Percentiles rank a stretch among this genome's conserved stretches.
phyloP scores from a whole-genome alignment of 2,329 filamentous ascomycete genomes.

The Gliomastix tumulicola region DNA sequence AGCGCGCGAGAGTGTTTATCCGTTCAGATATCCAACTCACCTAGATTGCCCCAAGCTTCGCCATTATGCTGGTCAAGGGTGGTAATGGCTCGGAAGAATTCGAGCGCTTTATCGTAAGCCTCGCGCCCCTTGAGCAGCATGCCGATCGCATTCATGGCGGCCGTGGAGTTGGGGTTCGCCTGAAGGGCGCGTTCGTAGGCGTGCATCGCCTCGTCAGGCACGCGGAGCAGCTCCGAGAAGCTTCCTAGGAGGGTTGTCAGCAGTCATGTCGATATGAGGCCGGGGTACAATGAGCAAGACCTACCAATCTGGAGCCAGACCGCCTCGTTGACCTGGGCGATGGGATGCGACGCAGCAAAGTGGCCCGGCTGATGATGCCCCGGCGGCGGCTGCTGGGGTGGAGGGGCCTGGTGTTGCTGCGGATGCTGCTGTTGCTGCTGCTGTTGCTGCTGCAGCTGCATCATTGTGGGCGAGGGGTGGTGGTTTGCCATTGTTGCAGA shows the following conservation, averaged over 20 bases:
- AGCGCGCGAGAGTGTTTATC: background rate
- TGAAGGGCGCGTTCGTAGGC: conserved; percentile 86
- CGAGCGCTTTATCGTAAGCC: conserved; percentile 87
- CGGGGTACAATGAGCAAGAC: conserved; percentile 17
- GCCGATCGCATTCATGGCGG: conserved; percentile 91
- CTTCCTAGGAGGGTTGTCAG: conserved; percentile 48
- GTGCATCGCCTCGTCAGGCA: conserved; percentile 79
- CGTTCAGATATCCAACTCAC: conserved; percentile 37
- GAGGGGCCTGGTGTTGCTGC: conserved; percentile 48
- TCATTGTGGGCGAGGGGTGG: conserved; percentile 74
- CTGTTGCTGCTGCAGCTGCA: conserved; percentile 54
- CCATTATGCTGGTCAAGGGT: conserved; percentile 86
- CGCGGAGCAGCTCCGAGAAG: conserved; percentile 80
- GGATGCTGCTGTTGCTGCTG: conserved; percentile 51
- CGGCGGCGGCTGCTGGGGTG: conserved; percentile 31
- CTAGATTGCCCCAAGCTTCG: conserved; percentile 93
- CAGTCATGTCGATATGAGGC: conserved; percentile 1
- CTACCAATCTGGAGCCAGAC: conserved; percentile 92
- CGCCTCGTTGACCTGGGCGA: conserved; percentile 73
- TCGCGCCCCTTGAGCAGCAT: conserved; percentile 86
- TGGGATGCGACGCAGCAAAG: conserved; percentile 64
- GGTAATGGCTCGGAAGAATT: conserved; percentile 84
- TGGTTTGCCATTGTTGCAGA: conserved; percentile 74
- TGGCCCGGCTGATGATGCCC: conserved; percentile 38
- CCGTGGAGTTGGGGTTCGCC: conserved; percentile 82